Evolutionary conservation across 2,329 filamentous ascomycete species (phyloP), one percentile per base, ranked within the genome.

Genomic region (Diaporthe nobilis): DNA sequence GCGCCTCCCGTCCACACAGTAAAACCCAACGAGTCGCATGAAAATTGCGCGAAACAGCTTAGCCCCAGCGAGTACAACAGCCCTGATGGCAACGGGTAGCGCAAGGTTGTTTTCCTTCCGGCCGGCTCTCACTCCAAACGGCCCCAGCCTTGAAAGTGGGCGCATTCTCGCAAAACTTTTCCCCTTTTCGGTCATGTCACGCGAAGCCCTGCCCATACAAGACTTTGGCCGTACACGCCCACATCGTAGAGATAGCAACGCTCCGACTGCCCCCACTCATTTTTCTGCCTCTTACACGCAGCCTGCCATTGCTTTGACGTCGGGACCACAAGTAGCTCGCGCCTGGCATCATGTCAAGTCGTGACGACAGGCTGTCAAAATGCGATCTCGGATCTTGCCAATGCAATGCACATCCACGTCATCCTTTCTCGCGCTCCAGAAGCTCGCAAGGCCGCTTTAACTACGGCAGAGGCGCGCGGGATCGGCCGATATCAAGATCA

Each of bases 401-500:
- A 53, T 39, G 65, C 65, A 39, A 53, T 68, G 13, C 47, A 37
- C 47, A 37, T 53, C 47, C 39, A 53, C 47, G 47, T 68, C 65
- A 68, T 68, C 65, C 65, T 53, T 68, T 68, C 31, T 68, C 20
- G 47, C 13, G 12, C 37, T 28, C n/a, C 31, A 53, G 47, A 53
- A 68, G 47, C 65, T 68, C 65, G 65, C 47, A 68, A 68, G 65
- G 47, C 22, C 22, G 65, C 65, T 53, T 68, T 53, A 12, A 28
- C 34, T 25, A 39, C 65, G 65, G 47, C 31, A 68, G 65, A 53
- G 65, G 65, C 65, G 31, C 47, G 65, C 65, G 65, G 65, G 65
- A 68, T 68, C 47, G 65, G 47, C 65, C 47, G 65, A 68, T 68
- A 25, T 68, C 47, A 53, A 68, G 47, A 53, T 68, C 65, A 68